Evolutionary conservation across 345 rosid species (phyloP).

Genomic region (Fremontodendron californicum): DNA sequence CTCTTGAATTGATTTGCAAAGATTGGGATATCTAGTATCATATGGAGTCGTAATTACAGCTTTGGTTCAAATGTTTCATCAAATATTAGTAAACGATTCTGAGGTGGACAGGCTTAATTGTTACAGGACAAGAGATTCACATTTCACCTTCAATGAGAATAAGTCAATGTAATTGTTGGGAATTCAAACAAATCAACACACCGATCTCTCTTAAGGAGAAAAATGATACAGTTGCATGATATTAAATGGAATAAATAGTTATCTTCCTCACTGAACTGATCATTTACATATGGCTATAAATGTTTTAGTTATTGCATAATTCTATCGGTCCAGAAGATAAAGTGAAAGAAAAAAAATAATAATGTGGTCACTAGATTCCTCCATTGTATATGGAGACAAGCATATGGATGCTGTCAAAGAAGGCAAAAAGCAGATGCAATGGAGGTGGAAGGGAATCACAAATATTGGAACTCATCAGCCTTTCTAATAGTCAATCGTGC

Average conservation of each 20-base stretch:
- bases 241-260: background rate
- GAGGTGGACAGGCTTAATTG: background rate
- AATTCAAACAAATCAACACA: background rate
- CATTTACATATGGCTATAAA: conserved; percentile 9
- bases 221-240: too few relatives aligned
- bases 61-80: background rate
- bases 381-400: conserved; percentile 23
- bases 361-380: conserved; percentile 19
- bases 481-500: background rate
- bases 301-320: conserved; percentile 16
- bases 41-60: too few relatives aligned
- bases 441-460: conserved; percentile 14
- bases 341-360: background rate
- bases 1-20: background rate
- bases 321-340: background rate
- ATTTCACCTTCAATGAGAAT: background rate
- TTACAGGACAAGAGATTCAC: background rate
- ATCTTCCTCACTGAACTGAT: conserved; percentile 10
- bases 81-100: background rate
- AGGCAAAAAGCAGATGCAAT: background rate
- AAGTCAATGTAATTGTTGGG: background rate
- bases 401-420: conserved; percentile 7
- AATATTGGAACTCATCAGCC: background rate
- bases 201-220: background rate
- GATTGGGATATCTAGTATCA: too few relatives aligned